Evolutionary conservation across 495 filamentous ascomycete genomes (phyloP), one percentile per base, ranked within the genome.

Genomic region (Mycothermus thermophilus): DNA sequence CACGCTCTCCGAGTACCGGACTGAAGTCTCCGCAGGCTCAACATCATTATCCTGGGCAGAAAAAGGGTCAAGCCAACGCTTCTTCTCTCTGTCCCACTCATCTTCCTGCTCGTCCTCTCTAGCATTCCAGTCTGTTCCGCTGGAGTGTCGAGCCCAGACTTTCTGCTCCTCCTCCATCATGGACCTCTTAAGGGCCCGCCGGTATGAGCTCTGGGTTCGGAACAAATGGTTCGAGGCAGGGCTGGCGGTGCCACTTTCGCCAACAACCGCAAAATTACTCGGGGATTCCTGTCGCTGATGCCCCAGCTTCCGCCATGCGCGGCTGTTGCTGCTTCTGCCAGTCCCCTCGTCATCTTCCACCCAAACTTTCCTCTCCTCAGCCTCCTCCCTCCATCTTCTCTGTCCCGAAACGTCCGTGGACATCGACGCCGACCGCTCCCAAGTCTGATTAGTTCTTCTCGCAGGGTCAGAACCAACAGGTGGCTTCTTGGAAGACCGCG

Each of bases 151-250:
- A 14, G 36, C 41, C 34, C 30, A 43, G 10, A 22, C 41, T 11
- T 45, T 42, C 4, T 53, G 30, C 25, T 53, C 46, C 10, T 51
- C 44, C 32, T 52, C 42, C 32, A n/a, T n/a, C n/a, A 64, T 71
- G 5, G 44, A 52, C 24, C 55, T 55, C 43, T 50, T 57, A 45
- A 74, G 43, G 12, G 62, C 67, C 16, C 64, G 64, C 25, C 66
- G 66, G 46, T 63, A 79, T 10, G 74, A 72, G 42, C 73, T 76
- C 21, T 56, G 50, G 4, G 62, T 68, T 24, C 62, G 62, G 41
- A 69, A 66, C 13, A 67, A 55, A 39, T 67, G 62, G n/a, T n/a
- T n/a, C 7, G 57, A 59, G 7, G 57, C 50, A 8, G 59, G 59
- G 22, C 59, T 63, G 9, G 51, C 61, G 35, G 66, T 66, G 41